phyloP scores from a whole-genome alignment of 2,329 filamentous ascomycete species.

The Alternaria conjuncta region DNA sequence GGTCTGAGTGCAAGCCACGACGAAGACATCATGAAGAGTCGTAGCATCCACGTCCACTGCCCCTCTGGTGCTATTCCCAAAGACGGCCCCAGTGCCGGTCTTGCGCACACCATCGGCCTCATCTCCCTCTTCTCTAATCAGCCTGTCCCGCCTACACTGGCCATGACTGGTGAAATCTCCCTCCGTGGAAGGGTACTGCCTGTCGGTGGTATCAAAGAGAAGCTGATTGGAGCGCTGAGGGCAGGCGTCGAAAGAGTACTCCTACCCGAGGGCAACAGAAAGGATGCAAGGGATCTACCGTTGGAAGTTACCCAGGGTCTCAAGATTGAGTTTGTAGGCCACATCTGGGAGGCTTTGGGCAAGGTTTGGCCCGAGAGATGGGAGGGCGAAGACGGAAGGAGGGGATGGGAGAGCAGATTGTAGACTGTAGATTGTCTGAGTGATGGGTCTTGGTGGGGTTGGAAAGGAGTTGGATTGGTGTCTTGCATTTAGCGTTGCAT shows the following conservation, averaged over 20 bases:
- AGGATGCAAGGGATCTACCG: conserved; percentile 90
- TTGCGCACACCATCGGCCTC: conserved; percentile 91
- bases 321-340: conserved; percentile 87
- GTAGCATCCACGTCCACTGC: conserved; percentile 95
- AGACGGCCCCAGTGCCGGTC: conserved; percentile 82
- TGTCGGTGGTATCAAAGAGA: conserved; percentile 98
- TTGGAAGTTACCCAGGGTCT: conserved; percentile 86
- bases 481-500: conserved; percentile 7
- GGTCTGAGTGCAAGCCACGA: conserved; percentile 80
- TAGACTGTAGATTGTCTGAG: conserved; percentile 49
- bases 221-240: conserved; percentile 89
- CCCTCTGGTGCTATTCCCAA: conserved; percentile 95
- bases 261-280: conserved; percentile 84
- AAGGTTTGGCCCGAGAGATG: conserved; percentile 92
- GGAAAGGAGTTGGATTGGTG: not conserved
- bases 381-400: conserved; percentile 69
- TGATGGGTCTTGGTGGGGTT: not conserved
- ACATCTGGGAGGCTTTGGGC: conserved; percentile 93
- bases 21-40: conserved; percentile 94
- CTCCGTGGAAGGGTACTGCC: conserved; percentile 89
- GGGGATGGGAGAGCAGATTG: conserved; percentile 74
- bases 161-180: conserved; percentile 86
- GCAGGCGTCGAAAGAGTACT: conserved; percentile 95
- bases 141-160: conserved; percentile 85
- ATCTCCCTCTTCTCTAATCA: conserved; percentile 89